These are phyloP conservation scores for Phymatotrichopsis omnivora DNA, from an alignment of 2,329 filamentous ascomycete genomes.

Conservation along the genomic window DNA sequence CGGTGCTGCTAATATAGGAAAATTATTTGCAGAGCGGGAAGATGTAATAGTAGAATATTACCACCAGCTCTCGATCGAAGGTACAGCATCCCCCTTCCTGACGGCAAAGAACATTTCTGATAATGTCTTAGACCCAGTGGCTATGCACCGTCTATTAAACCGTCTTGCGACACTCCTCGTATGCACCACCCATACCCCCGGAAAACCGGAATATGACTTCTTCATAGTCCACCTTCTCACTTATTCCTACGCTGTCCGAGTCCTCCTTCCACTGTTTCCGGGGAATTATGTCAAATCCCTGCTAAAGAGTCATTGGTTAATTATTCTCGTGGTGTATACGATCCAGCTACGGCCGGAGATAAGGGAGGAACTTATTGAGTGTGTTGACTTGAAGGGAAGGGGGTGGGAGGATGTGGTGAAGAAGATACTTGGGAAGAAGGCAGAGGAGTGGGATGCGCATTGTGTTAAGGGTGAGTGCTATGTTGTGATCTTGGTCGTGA, in stretches of 20 bases:
- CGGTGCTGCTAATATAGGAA: conserved; percentile 53
- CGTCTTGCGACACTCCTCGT: conserved; percentile 49
- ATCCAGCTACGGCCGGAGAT: conserved; percentile 62
- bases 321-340: conserved; percentile 69
- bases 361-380: conserved; percentile 52
- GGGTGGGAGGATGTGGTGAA: conserved; percentile 69
- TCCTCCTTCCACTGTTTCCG: conserved; percentile 69
- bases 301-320: conserved; percentile 81
- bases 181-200: conserved; percentile 42
- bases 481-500: not conserved
- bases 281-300: conserved; percentile 60
- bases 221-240: conserved; percentile 74
- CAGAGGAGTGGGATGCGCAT: conserved; percentile 57
- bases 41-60: conserved; percentile 67
- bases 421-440: conserved; percentile 49
- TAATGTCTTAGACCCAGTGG: conserved; percentile 8
- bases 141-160: conserved; percentile 17
- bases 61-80: conserved; percentile 42
- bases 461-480: conserved; percentile 62
- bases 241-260: conserved; percentile 76
- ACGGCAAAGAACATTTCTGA: conserved; percentile 3
- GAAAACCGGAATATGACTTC: conserved; percentile 64
- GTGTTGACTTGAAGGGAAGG: conserved; percentile 51
- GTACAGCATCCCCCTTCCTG: conserved; percentile 6
- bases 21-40: conserved; percentile 59